Evolutionary conservation across 352 stramenopile genomes (phyloP).

Genomic region (Thraustochytrium striatum): DNA sequence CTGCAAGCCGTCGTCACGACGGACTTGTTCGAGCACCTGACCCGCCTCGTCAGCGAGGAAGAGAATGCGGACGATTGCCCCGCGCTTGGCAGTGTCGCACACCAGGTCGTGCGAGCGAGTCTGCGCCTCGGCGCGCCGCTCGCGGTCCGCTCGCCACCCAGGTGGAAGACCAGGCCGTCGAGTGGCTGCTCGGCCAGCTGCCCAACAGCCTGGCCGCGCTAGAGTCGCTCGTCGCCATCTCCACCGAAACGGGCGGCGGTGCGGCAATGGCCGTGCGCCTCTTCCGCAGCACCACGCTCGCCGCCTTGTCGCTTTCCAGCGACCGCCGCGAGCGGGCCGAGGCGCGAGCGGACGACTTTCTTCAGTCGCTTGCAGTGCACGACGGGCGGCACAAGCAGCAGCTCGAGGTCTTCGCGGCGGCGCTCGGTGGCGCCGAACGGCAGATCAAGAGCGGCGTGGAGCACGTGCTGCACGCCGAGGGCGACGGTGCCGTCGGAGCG

Average conservation of each 20-base stretch:
- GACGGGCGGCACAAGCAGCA: not conserved
- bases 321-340: not conserved
- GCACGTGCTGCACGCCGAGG: not conserved
- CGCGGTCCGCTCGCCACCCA: not conserved
- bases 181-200: not conserved
- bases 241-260: not conserved
- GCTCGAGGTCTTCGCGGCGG: not conserved
- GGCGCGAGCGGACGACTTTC: not conserved
- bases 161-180: not conserved
- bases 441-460: slow-evolving; percentile 14
- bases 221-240: slow-evolving; percentile 15
- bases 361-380: not conserved
- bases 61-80: not conserved
- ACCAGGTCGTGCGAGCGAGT: not conserved
- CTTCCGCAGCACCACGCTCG: not conserved
- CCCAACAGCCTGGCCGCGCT: slow-evolving; percentile 14
- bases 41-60: not conserved
- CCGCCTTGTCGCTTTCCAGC: not conserved
- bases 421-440: not conserved
- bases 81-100: not conserved
- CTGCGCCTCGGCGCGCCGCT: not conserved
- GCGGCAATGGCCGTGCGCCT: slow-evolving; percentile 8
- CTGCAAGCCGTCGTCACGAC: slow-evolving; percentile 21
- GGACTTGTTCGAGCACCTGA: not conserved
- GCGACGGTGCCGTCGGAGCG: not conserved